Evolutionary conservation across 2,329 filamentous ascomycete genomes (phyloP), one percentile per base, ranked within the genome.

Genomic region (Claviceps fusiformis): DNA sequence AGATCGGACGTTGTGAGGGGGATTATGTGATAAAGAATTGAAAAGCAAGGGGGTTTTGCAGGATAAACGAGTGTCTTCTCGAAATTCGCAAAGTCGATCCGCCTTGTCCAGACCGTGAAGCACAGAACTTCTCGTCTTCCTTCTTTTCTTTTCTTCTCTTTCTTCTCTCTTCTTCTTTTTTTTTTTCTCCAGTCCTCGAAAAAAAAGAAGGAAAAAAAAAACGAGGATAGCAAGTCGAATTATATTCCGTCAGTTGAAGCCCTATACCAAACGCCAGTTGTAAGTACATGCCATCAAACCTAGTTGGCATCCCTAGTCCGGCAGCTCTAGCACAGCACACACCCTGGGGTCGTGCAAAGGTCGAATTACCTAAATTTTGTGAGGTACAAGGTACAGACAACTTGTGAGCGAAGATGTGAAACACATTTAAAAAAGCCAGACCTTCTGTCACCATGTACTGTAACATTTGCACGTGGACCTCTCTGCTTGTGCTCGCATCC

Each of bases 341-440:
- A 24, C 24, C 33, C 11, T 29, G 15, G 44, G 52, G 44, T 37
- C 9, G 45, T 8, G 19, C 15, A 31, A 31, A 31, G 45, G 24
- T 47, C 43, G 33, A 48, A 48, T 17, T 17, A 24, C 19, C 44
- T 50, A 17, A 41, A 31, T 27, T 17, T 19, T 48, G 44, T 48
- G 44, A 53, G 52, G 33, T 29, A 53, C 33, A 48, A 48, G 52
- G 52, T 29, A 47, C 44, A 47, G 33, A 47, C 27, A 11, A 29
- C 44, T 39, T 48, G 52, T 48, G 33, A 41, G 33, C 44, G 33
- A 29, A 47, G n/a, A 41, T n/a, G 52, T 53, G 52, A 53, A 53
- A 53, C 52, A 47, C 15, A 31, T 52, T 31, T 47, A 29, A 29
- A 39, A 39, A 47, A 19, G 44, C 35, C 52, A 53, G 33, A 48